Evolutionary conservation across 345 rosid species (phyloP).

Genomic region (Clausena lansium): DNA sequence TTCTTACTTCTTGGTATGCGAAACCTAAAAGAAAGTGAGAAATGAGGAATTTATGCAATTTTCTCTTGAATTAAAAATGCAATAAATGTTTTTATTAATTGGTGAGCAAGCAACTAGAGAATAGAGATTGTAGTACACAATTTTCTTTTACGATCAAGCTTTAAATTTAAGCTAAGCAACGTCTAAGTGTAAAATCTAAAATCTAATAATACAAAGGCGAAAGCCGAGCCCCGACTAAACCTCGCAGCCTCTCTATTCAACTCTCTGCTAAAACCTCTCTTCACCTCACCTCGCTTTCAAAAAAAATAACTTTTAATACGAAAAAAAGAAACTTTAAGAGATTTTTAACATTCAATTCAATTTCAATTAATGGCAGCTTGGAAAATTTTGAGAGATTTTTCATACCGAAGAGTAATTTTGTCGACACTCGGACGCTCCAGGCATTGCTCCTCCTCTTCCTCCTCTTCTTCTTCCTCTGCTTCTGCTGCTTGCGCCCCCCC

Average conservation of each 20-base stretch:
- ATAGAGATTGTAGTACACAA: too few relatives aligned
- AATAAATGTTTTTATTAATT: too few relatives aligned
- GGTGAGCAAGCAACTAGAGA: too few relatives aligned
- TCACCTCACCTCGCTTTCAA: neutral
- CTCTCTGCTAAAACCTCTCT: neutral
- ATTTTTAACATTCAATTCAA: neutral
- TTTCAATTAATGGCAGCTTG: constrained; percentile 46
- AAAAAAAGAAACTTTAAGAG: neutral
- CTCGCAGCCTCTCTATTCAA: neutral
- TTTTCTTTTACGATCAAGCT: too few relatives aligned
- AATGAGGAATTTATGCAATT: too few relatives aligned
- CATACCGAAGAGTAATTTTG: constrained; percentile 34
- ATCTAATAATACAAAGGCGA: too few relatives aligned
- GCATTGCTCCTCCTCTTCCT: constrained; percentile 11
- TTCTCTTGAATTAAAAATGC: too few relatives aligned
- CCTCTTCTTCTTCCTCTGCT: constrained; percentile 3
- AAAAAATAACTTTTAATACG: neutral
- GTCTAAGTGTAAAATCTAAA: too few relatives aligned
- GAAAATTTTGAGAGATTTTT: constrained; percentile 41
- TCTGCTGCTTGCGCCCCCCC: constrained; percentile 29
- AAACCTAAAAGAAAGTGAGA: too few relatives aligned
- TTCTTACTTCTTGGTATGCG: too few relatives aligned
- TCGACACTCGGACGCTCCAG: constrained; percentile 39
- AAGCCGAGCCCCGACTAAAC: neutral
- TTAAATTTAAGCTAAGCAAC: too few relatives aligned